Percentiles rank a stretch among this genome's conserved stretches.
These are phyloP conservation scores for Alternaria sp. DNA, from an alignment of 2,329 filamentous ascomycete genomes.

Conservation along the genomic window DNA sequence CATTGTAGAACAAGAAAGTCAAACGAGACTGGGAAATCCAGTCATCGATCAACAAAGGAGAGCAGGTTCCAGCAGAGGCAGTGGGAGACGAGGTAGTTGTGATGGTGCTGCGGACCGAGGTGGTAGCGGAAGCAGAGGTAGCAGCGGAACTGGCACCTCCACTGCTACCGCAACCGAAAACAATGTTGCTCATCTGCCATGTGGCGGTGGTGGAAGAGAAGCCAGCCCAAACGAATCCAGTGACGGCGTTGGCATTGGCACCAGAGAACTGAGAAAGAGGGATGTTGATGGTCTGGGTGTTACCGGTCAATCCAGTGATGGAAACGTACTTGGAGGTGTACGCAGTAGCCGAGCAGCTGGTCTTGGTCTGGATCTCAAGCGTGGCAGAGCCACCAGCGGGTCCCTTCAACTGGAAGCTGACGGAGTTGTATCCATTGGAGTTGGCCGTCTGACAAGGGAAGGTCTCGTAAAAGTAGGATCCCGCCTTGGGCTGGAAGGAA, in stretches of 20 bases:
- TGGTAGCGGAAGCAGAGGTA: constrained; percentile 10
- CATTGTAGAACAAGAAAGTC: constrained; percentile 69
- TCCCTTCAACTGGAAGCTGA: constrained; percentile 60
- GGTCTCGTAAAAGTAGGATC: constrained; percentile 64
- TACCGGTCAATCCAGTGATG: constrained; percentile 60
- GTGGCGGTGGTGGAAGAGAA: constrained; percentile 52
- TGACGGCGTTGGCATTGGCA: constrained; percentile 61
- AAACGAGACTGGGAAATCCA: constrained; percentile 69
- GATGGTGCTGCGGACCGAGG: constrained; percentile 10
- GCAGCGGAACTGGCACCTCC: constrained; percentile 10
- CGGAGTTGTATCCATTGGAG: constrained; percentile 58
- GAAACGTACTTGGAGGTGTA: constrained; percentile 58
- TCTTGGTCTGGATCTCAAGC: constrained; percentile 60
- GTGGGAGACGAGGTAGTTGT: constrained; percentile 14
- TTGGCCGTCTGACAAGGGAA: constrained; percentile 59
- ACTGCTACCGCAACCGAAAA: constrained; percentile 55
- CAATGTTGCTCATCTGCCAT: constrained; percentile 61
- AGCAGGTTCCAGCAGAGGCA: constrained; percentile 50
- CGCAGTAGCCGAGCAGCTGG: constrained; percentile 54
- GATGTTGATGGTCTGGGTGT: constrained; percentile 60
- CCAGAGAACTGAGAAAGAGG: constrained; percentile 60
- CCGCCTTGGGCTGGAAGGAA: constrained; percentile 59
- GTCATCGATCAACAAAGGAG: constrained; percentile 64
- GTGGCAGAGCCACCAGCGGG: constrained; percentile 53
- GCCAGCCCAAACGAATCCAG: constrained; percentile 56